phyloP scores from a whole-genome alignment of 805 yeast species.

The Cyberlindnera sargentensis region DNA sequence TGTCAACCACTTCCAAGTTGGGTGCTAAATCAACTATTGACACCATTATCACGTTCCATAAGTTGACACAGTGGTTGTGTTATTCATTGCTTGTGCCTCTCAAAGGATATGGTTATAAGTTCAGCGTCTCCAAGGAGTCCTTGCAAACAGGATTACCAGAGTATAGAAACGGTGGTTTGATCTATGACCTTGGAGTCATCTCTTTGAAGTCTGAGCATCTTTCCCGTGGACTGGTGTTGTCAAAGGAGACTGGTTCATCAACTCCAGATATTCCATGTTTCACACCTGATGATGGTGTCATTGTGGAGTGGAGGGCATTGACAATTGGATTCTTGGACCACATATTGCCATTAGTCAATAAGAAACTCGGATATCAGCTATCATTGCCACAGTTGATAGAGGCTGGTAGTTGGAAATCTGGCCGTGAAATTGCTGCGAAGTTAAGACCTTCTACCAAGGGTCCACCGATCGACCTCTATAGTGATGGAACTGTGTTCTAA shows the following conservation, averaged over 20 bases:
- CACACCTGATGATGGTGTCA: conserved; percentile 48
- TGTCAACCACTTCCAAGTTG: conserved; percentile 27
- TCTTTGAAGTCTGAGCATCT: conserved; percentile 36
- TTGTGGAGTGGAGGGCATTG: conserved; percentile 63
- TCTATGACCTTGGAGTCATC: conserved; percentile 49
- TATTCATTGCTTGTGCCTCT: conserved; percentile 53
- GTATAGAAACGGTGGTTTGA: conserved; percentile 65
- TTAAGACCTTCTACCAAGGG: conserved; percentile 44
- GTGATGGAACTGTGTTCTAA: conserved; percentile 62
- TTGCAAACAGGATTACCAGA: conserved; percentile 86
- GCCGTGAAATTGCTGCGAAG: conserved; percentile 50
- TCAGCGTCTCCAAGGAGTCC: conserved; percentile 65
- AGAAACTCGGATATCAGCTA: conserved; percentile 33
- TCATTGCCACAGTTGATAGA: conserved; percentile 53
- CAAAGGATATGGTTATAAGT: conserved; percentile 37
- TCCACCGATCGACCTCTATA: conserved; percentile 55
- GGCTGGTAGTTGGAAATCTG: conserved; percentile 66
- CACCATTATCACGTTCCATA: conserved; percentile 53
- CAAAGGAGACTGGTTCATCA: conserved; percentile 24
- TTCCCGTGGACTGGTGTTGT: conserved; percentile 30
- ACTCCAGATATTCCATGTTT: conserved; percentile 39
- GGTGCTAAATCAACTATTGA: conserved; percentile 22
- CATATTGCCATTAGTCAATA: conserved; percentile 45
- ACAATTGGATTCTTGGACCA: conserved; percentile 52
- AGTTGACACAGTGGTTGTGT: conserved; percentile 61